phyloP scores from a whole-genome alignment of 768 basidiomycete genomes.

The Mycena latifolia region DNA sequence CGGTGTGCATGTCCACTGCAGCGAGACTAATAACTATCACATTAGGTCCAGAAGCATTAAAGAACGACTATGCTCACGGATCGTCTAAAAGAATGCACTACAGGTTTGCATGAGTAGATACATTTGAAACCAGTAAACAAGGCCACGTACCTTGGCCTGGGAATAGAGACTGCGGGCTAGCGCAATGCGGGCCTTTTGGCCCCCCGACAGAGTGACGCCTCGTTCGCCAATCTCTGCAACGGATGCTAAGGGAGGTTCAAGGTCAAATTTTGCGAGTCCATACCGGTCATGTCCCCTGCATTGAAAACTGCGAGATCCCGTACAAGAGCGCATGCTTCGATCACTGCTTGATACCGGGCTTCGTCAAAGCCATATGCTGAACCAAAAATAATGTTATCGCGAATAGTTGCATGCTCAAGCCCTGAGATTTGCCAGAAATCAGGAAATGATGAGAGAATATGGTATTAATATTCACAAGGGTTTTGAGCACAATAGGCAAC shows the following conservation, averaged over 20 bases:
- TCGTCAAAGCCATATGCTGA: slow-evolving; percentile 69
- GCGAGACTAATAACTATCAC: slow-evolving; percentile 58
- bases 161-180: slow-evolving; percentile 88
- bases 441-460: slow-evolving; percentile 15
- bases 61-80: slow-evolving; percentile 61
- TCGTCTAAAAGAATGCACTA: slow-evolving; percentile 78
- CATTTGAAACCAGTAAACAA: not conserved
- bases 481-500: slow-evolving; percentile 80
- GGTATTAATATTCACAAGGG: slow-evolving; percentile 67
- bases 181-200: slow-evolving; percentile 79
- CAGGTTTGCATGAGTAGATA: slow-evolving; percentile 1
- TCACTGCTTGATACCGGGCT: slow-evolving; percentile 71
- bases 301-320: slow-evolving; percentile 80
- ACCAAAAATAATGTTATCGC: slow-evolving; percentile 86
- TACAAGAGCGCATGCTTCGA: slow-evolving; percentile 82
- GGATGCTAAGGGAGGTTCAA: not conserved
- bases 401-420: slow-evolving; percentile 86
- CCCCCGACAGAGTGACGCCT: slow-evolving; percentile 81
- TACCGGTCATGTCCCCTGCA: slow-evolving; percentile 84
- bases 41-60: slow-evolving; percentile 25
- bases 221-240: slow-evolving; percentile 81
- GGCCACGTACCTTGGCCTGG: slow-evolving; percentile 60
- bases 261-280: not conserved
- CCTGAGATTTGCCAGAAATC: slow-evolving; percentile 53
- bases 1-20: slow-evolving; percentile 84